phyloP scores from a whole-genome alignment of 176 grass and related monocot species.

The Poa annua region DNA sequence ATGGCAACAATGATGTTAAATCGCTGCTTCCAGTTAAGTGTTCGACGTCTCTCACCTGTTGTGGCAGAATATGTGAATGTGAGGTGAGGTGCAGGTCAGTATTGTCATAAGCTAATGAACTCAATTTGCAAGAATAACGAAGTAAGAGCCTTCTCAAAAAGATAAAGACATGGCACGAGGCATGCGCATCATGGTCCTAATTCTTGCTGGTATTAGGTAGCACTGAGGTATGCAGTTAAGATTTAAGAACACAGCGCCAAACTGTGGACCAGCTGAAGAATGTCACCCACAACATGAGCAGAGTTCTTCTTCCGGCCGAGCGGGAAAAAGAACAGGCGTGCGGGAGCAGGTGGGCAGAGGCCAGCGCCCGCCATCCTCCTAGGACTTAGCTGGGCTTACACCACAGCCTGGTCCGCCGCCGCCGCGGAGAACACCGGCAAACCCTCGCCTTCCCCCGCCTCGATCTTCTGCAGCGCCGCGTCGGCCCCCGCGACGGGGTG shows the following conservation, averaged over 20 bases:
- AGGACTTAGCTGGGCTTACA: too few species aligned
- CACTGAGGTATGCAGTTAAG: neutral
- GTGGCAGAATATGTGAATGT: constrained; percentile 20
- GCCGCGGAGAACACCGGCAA: too few species aligned
- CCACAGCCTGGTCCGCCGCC: too few species aligned
- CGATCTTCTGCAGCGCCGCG: too few species aligned
- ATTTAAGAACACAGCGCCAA: neutral
- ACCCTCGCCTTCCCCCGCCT: too few species aligned
- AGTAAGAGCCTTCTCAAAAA: constrained; percentile 1
- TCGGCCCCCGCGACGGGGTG: too few species aligned
- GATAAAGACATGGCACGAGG: neutral
- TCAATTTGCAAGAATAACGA: neutral
- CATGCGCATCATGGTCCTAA: constrained; percentile 36
- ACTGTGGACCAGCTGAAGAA: constrained; percentile 22
- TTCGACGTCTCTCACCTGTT: constrained; percentile 62
- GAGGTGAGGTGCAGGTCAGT: constrained; percentile 16
- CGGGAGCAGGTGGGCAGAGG: too few species aligned
- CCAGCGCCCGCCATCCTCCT: too few species aligned
- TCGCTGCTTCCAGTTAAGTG: constrained; percentile 79
- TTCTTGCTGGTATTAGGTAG: constrained; percentile 21
- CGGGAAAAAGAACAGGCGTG: too few species aligned
- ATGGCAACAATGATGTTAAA: constrained; percentile 81
- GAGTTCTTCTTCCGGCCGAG: too few species aligned
- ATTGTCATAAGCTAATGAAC: constrained; percentile 13
- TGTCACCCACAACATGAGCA: neutral